Evolutionary conservation across 2,329 filamentous ascomycete genomes (phyloP).

Genomic region (Botrytis pseudocinerea): DNA sequence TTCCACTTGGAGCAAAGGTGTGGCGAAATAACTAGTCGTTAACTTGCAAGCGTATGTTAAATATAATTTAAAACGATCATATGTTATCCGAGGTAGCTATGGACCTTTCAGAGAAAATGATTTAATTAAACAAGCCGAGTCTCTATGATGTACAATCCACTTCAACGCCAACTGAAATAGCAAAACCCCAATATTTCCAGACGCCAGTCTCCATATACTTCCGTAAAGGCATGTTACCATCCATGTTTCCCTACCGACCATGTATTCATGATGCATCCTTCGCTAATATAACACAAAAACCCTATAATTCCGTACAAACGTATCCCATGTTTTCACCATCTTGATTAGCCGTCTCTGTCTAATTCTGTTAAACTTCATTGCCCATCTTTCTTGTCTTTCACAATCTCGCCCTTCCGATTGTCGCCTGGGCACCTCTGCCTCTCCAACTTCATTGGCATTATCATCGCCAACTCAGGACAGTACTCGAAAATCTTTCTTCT

Average conservation of each 20-base stretch:
- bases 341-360: background rate
- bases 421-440: constrained; percentile 23
- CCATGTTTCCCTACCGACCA: background rate
- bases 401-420: constrained; percentile 12
- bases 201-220: constrained; percentile 9
- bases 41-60: background rate
- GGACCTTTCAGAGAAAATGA: background rate
- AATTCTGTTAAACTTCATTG: background rate
- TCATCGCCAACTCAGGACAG: constrained; percentile 57
- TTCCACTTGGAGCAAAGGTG: background rate
- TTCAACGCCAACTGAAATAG: background rate
- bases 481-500: constrained; percentile 54
- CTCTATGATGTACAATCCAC: background rate
- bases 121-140: constrained; percentile 1
- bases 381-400: background rate
- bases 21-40: background rate
- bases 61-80: background rate
- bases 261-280: background rate
- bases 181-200: background rate
- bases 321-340: background rate
- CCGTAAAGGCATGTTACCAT: background rate
- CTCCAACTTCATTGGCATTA: constrained; percentile 58
- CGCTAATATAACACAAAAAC: constrained; percentile 5
- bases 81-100: background rate
- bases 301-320: background rate